Conservation (phyloP, 2,329 filamentous ascomycete genomes). For the Macroventuria anomochaeta region DNA sequence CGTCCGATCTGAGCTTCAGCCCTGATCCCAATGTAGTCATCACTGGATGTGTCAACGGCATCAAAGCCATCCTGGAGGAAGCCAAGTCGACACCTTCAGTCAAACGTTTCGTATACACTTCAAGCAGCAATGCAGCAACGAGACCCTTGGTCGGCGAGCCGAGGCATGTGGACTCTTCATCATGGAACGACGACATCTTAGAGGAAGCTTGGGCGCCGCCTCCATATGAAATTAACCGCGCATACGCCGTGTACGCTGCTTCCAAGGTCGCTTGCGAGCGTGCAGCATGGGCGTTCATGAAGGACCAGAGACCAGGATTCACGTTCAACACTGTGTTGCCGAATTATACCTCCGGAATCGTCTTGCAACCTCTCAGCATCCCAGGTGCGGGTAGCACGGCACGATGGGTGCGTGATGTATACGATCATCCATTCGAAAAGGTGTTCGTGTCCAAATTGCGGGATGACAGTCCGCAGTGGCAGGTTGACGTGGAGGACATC, state of each 20-base stretch:
- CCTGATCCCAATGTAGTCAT: slow-evolving; percentile 8
- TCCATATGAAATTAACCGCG: slow-evolving; percentile 38
- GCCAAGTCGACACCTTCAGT: neutral
- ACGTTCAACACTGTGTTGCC: slow-evolving; percentile 48
- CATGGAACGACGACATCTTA: slow-evolving; percentile 3
- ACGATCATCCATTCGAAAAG: slow-evolving; percentile 1
- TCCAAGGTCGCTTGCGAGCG: slow-evolving; percentile 54
- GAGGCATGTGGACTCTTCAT: neutral
- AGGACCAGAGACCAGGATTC: slow-evolving; percentile 51
- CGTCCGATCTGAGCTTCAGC: slow-evolving; percentile 3
- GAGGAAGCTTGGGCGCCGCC: slow-evolving; percentile 27
- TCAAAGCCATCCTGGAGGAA: neutral
- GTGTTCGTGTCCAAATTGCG: neutral
- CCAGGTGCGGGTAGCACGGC: slow-evolving; percentile 11
- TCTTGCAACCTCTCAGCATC: slow-evolving; percentile 34
- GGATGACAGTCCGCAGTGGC: slow-evolving; percentile 43
- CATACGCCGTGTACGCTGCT: slow-evolving; percentile 49
- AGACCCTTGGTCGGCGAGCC: neutral
- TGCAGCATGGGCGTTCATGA: slow-evolving; percentile 53
- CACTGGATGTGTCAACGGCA: neutral
- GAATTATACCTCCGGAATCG: slow-evolving; percentile 24
- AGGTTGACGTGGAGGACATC: slow-evolving; percentile 59
- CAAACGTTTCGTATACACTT: slow-evolving; percentile 9
- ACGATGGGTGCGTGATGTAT: slow-evolving; percentile 15
- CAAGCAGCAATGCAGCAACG: slow-evolving; percentile 12